Conservation (phyloP, 2,329 filamentous ascomycete genomes). For the Madurella mycetomatis region DNA sequence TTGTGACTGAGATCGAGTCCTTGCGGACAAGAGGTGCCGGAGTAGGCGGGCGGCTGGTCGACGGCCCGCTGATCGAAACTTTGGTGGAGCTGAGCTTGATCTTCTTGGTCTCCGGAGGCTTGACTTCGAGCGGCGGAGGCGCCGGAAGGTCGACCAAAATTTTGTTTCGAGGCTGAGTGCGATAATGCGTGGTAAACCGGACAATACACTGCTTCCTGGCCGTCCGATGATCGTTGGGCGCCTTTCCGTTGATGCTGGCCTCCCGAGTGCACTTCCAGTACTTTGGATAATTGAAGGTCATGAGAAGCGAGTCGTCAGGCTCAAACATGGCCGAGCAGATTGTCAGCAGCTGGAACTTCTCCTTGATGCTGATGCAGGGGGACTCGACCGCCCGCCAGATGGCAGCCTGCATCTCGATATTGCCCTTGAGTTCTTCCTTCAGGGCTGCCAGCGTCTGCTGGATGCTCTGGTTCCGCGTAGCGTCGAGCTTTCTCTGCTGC, state of each 20-base stretch:
- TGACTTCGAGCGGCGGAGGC: conserved; percentile 17
- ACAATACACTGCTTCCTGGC: conserved; percentile 22
- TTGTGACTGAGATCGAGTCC: conserved; percentile 24
- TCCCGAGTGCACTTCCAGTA: conserved; percentile 39
- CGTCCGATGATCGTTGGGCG: background rate
- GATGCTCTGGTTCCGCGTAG: conserved; percentile 46
- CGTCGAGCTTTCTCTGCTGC: conserved; percentile 42
- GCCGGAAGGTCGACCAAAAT: conserved; percentile 8
- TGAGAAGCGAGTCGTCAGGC: conserved; percentile 41
- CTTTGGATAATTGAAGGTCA: conserved; percentile 45
- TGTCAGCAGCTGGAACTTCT: conserved; percentile 48
- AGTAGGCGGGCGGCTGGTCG: conserved; percentile 14
- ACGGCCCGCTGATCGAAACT: conserved; percentile 22
- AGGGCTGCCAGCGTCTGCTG: conserved; percentile 44
- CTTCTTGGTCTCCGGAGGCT: conserved; percentile 29
- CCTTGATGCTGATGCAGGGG: conserved; percentile 41
- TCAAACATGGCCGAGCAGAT: conserved; percentile 49
- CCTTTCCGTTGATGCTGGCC: conserved; percentile 2
- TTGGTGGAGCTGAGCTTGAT: conserved; percentile 29
- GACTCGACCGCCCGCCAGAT: conserved; percentile 50
- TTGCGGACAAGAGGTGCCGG: conserved; percentile 18
- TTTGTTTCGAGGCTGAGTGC: conserved; percentile 20
- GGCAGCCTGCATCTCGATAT: conserved; percentile 40
- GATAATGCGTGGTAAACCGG: conserved; percentile 20
- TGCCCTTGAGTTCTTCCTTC: conserved; percentile 43